Percentiles rank a stretch among this genome's conserved stretches.
Conservation (phyloP, 257 asterid species). For the Solanum neorickii region DNA sequence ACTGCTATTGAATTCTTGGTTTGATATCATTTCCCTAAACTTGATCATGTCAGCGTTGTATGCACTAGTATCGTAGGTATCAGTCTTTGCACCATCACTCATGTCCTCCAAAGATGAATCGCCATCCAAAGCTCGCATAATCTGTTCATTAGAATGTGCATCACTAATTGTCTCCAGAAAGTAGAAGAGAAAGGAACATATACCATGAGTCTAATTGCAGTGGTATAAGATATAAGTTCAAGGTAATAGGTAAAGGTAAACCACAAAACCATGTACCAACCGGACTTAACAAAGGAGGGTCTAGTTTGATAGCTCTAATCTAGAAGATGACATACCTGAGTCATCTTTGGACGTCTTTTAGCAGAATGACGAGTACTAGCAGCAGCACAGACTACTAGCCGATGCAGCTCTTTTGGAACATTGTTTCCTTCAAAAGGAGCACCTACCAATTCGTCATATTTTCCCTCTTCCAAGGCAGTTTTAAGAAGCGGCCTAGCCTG, state of each 20-base stretch:
- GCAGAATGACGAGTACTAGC: constrained; percentile 87
- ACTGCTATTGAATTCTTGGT: constrained; percentile 37
- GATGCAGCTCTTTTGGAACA: constrained; percentile 37
- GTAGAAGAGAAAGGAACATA: neutral
- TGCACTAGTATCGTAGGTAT: constrained; percentile 53
- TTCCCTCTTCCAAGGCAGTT: constrained; percentile 58
- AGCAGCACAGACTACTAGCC: constrained; percentile 58
- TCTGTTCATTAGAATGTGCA: constrained; percentile 19
- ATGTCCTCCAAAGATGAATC: constrained; percentile 67
- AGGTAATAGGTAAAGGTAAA: neutral
- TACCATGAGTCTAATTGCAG: neutral
- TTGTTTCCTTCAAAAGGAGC: constrained; percentile 52
- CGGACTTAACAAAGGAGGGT: neutral
- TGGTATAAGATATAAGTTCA: neutral
- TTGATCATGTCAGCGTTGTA: constrained; percentile 80
- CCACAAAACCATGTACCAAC: neutral
- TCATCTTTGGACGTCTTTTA: constrained; percentile 86
- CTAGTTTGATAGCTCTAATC: neutral
- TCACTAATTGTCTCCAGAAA: neutral
- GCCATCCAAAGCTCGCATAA: constrained; percentile 68
- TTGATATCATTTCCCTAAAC: constrained; percentile 68
- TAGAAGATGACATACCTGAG: constrained; percentile 37
- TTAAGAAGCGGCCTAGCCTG: constrained; percentile 71
- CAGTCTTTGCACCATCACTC: constrained; percentile 42
- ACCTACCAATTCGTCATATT: constrained; percentile 44